Evolutionary conservation across 169 alveolate genomes (phyloP).

Genomic region (Babesia ovis): DNA sequence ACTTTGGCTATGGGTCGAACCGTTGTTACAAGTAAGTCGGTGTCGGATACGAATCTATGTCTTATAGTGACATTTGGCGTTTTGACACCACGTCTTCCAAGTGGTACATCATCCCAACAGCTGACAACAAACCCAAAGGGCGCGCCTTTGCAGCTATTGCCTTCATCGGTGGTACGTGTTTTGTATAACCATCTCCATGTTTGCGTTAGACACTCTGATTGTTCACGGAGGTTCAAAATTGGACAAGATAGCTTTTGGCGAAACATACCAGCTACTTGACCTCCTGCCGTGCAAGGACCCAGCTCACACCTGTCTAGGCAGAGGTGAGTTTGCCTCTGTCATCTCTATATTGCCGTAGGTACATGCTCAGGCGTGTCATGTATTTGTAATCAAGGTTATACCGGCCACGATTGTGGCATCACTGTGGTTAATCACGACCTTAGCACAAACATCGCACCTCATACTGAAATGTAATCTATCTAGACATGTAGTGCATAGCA

Average conservation of each 20-base stretch:
- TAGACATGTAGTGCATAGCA: neutral
- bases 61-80: constrained; percentile 46
- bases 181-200: no score
- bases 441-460: neutral
- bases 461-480: constrained; percentile 10
- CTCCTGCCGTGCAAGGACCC: constrained; percentile 60
- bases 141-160: constrained; percentile 43
- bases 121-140: constrained; percentile 38
- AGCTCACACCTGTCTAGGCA: constrained; percentile 53
- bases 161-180: constrained; percentile 1
- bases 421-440: neutral
- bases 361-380: constrained; percentile 36
- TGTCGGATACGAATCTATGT: neutral
- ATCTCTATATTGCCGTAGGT: constrained; percentile 13
- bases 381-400: constrained; percentile 31
- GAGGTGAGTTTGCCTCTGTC: constrained; percentile 1
- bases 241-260: constrained; percentile 52
- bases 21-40: constrained; percentile 55
- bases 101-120: constrained; percentile 62
- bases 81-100: constrained; percentile 50
- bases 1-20: constrained; percentile 49
- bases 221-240: constrained; percentile 60
- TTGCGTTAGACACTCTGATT: constrained; percentile 21
- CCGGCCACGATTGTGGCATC: constrained; percentile 56
- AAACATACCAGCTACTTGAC: constrained; percentile 44